A percentile compares a stretch with the other conserved stretches of the same genome.
Conservation (phyloP, 345 rosid species). For the Eucalyptus tenuipes region DNA sequence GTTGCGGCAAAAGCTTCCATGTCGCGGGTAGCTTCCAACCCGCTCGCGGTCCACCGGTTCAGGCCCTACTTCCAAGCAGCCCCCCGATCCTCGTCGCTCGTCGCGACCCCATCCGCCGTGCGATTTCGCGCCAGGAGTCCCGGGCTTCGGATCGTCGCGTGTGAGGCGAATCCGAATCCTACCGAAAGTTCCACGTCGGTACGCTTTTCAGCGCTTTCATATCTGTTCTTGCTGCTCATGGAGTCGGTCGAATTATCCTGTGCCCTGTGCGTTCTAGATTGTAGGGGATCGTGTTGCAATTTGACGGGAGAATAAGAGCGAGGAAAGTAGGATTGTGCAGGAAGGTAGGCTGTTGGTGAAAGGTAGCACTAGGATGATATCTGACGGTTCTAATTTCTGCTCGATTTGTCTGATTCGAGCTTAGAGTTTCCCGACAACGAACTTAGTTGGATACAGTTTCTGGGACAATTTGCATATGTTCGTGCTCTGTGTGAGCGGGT, state of each 20-base stretch:
- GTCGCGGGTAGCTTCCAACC: conserved; percentile 27
- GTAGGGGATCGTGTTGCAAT: background rate
- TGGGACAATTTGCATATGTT: background rate
- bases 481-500: background rate
- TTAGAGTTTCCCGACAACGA: background rate
- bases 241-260: background rate
- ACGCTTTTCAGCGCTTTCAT: background rate
- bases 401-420: background rate
- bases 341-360: too few species aligned
- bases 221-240: background rate
- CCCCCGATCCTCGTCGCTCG: background rate
- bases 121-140: background rate
- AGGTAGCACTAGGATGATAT: too few species aligned
- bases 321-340: too few species aligned
- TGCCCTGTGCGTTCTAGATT: background rate
- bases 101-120: background rate
- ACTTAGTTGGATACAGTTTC: background rate
- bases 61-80: conserved; percentile 6
- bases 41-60: conserved; percentile 23
- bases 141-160: conserved; percentile 12
- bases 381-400: background rate
- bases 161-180: conserved; percentile 21
- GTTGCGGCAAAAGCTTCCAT: background rate
- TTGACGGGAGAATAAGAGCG: background rate
- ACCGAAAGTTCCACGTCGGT: conserved; percentile 12